These are phyloP conservation scores for Erucastrum elatum DNA, from an alignment of 345 rosid genomes.

Conservation along the genomic window DNA sequence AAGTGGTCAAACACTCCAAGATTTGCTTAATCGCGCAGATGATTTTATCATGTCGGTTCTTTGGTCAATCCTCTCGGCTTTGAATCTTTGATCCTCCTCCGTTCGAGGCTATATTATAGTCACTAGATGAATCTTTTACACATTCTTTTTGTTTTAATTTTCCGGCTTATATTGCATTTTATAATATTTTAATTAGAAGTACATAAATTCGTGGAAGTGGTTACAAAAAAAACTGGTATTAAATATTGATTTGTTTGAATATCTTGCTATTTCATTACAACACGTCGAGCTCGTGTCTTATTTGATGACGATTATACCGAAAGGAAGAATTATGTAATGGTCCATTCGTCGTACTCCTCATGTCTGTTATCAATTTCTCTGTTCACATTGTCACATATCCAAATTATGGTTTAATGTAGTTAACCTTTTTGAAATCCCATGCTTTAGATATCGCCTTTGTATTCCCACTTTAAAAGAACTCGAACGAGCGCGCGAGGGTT, in stretches of 20 bases:
- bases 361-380: background rate
- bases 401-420: background rate
- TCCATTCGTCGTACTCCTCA: constrained; percentile 13
- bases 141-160: too few species aligned
- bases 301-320: constrained; percentile 11
- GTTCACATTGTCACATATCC: background rate
- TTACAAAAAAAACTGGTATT: constrained; percentile 1
- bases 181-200: background rate
- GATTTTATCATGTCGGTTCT: constrained; percentile 30
- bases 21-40: constrained; percentile 13
- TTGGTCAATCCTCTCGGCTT: constrained; percentile 68
- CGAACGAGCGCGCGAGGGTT: background rate
- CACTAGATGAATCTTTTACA: background rate
- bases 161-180: background rate
- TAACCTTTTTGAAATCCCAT: background rate
- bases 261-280: background rate
- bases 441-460: background rate
- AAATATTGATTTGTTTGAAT: background rate
- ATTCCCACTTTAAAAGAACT: background rate
- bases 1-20: constrained; percentile 28
- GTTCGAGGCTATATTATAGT: background rate
- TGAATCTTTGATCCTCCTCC: constrained; percentile 16
- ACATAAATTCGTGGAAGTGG: constrained; percentile 15
- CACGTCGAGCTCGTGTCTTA: constrained; percentile 23
- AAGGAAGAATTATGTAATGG: background rate